Conservation (phyloP, 169 alveolate genomes). For the Babesia gibsoni region DNA sequence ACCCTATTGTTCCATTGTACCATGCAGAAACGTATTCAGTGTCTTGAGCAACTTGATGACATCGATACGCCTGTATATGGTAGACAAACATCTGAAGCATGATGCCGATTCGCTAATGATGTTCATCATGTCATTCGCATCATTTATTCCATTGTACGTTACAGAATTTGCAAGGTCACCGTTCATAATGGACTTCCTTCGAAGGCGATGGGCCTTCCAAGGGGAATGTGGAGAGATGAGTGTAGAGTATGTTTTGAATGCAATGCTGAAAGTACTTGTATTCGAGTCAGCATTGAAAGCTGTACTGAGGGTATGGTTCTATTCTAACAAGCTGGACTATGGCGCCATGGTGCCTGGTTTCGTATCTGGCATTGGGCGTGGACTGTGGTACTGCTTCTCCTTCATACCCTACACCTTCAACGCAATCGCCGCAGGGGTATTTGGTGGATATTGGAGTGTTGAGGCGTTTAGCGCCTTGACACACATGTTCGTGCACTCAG, state of each 20-base stretch:
- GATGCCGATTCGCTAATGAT: neutral
- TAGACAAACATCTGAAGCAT: neutral
- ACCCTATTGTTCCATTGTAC: slow-evolving; percentile 32
- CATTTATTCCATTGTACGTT: slow-evolving; percentile 4
- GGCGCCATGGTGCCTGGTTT: neutral
- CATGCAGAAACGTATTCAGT: neutral
- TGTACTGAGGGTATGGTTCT: slow-evolving; percentile 13
- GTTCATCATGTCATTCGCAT: neutral
- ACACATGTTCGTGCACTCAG: slow-evolving; percentile 20
- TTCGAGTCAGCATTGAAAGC: slow-evolving; percentile 21
- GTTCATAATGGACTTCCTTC: neutral
- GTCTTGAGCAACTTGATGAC: slow-evolving; percentile 18
- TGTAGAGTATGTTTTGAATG: slow-evolving; percentile 6
- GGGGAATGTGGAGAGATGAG: slow-evolving; percentile 33
- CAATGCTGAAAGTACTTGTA: neutral
- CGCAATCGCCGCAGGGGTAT: neutral
- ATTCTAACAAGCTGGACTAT: neutral
- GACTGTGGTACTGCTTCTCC: neutral
- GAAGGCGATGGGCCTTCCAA: slow-evolving; percentile 64
- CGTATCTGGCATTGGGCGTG: neutral
- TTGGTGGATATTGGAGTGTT: slow-evolving; percentile 26
- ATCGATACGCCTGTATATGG: slow-evolving; percentile 17
- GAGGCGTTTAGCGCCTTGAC: neutral
- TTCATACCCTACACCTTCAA: slow-evolving; percentile 12
- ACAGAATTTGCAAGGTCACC: slow-evolving; percentile 2